These are phyloP conservation scores for Clonostachys byssicola DNA, from an alignment of 2,329 filamentous ascomycete genomes.

Conservation along the genomic window DNA sequence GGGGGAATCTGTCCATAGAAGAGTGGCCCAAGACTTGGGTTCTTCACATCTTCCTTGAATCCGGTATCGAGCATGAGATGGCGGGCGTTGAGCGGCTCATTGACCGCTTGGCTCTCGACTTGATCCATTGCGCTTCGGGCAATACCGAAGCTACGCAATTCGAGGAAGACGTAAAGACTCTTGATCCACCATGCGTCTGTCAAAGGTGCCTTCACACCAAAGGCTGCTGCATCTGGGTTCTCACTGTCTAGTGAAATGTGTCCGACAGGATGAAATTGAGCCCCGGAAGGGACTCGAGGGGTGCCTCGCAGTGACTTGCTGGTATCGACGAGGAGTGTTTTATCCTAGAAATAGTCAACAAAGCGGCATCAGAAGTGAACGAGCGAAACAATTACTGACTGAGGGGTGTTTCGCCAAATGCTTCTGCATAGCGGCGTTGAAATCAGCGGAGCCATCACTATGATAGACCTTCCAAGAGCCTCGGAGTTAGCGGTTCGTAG, in stretches of 20 bases:
- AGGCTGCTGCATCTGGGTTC: slow-evolving; percentile 1
- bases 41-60: slow-evolving; percentile 1
- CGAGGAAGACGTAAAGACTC: slow-evolving; percentile 3
- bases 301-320: too few relatives aligned
- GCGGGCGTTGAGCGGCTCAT: slow-evolving; percentile 2
- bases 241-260: slow-evolving; percentile 20
- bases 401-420: too few relatives aligned
- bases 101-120: slow-evolving; percentile 1
- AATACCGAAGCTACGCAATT: slow-evolving; percentile 3
- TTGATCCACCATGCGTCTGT: slow-evolving; percentile 4
- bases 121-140: slow-evolving; percentile 3
- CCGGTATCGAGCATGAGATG: slow-evolving; percentile 5
- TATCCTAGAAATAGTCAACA: too few relatives aligned
- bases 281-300: not conserved
- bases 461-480: too few relatives aligned
- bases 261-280: slow-evolving; percentile 18
- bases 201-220: not conserved
- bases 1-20: not conserved
- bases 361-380: too few relatives aligned
- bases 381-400: too few relatives aligned
- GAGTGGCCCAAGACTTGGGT: slow-evolving; percentile 1
- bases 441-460: too few relatives aligned
- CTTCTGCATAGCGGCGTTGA: too few relatives aligned
- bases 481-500: too few relatives aligned
- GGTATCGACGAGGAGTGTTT: too few relatives aligned